Percentiles rank a stretch among this genome's conserved stretches.
Evolutionary conservation across 441 rosid species (phyloP).

Genomic region (Adansonia rubrostipa): DNA sequence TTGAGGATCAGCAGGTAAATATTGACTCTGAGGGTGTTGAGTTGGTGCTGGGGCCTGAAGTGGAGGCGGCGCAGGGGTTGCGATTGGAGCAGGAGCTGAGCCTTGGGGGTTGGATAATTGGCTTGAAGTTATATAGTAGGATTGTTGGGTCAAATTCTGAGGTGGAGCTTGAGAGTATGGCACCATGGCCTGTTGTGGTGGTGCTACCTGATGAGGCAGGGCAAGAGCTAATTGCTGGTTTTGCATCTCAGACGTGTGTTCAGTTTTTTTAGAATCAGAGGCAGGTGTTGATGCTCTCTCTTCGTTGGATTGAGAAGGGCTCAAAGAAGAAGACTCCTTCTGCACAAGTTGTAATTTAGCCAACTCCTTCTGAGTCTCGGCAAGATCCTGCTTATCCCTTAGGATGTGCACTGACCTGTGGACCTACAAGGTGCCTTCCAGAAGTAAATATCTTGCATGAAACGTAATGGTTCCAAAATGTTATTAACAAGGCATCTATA

Average conservation of each 20-base stretch:
- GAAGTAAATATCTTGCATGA: background rate
- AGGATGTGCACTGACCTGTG: constrained; percentile 93
- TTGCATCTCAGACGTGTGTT: constrained; percentile 58
- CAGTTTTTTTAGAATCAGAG: constrained; percentile 57
- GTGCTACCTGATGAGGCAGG: constrained; percentile 75
- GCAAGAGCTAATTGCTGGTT: constrained; percentile 92
- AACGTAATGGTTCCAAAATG: background rate
- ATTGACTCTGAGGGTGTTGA: constrained; percentile 52
- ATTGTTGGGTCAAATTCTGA: constrained; percentile 58
- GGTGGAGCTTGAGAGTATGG: constrained; percentile 52
- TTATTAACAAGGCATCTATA: too few relatives aligned
- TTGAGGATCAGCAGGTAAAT: constrained; percentile 55
- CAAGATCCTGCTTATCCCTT: constrained; percentile 94
- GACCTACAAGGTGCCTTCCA: constrained; percentile 52
- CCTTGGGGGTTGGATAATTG: constrained; percentile 50
- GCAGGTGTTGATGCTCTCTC: constrained; percentile 64
- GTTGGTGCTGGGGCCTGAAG: constrained; percentile 23
- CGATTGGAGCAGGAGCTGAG: constrained; percentile 39
- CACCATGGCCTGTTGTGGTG: constrained; percentile 58
- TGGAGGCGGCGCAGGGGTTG: background rate
- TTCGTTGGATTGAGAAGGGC: constrained; percentile 70
- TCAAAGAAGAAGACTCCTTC: constrained; percentile 72
- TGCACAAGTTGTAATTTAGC: constrained; percentile 85
- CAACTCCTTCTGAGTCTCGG: constrained; percentile 84
- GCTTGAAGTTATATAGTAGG: constrained; percentile 63